Evolutionary conservation across 2,329 filamentous ascomycete genomes (phyloP).

Genomic region (Rutstroemia sp.): DNA sequence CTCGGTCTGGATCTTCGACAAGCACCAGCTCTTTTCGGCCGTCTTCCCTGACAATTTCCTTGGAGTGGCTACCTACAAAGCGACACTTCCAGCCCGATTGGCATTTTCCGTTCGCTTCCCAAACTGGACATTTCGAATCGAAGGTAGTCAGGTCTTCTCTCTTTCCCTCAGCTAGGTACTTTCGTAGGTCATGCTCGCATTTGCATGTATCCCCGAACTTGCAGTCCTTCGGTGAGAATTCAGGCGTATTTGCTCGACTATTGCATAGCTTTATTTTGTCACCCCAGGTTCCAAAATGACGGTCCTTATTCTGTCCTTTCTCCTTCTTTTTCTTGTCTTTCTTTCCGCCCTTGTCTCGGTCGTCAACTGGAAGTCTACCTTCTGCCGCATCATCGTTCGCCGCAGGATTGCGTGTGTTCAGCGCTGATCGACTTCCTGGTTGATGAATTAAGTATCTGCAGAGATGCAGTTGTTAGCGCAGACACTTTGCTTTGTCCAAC

Average conservation of each 20-base stretch:
- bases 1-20: constrained; percentile 36
- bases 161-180: constrained; percentile 77
- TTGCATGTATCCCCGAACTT: constrained; percentile 74
- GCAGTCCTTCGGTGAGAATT: constrained; percentile 73
- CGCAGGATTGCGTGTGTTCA: constrained; percentile 25
- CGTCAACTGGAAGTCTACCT: constrained; percentile 35
- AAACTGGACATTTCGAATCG: constrained; percentile 73
- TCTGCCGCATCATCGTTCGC: constrained; percentile 48
- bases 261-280: constrained; percentile 74
- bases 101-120: constrained; percentile 67
- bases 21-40: constrained; percentile 77
- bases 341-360: constrained; percentile 30
- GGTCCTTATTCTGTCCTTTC: constrained; percentile 74
- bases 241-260: constrained; percentile 60
- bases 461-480: neutral
- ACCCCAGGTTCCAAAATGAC: constrained; percentile 71
- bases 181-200: constrained; percentile 74
- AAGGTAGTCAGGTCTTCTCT: constrained; percentile 72
- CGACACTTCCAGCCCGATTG: constrained; percentile 89
- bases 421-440: constrained; percentile 22
- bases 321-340: constrained; percentile 53
- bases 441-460: constrained; percentile 26
- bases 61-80: constrained; percentile 80
- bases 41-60: constrained; percentile 69
- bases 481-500: too few species aligned